Evolutionary conservation across 2,329 filamentous ascomycete species (phyloP), one percentile per base, ranked within the genome.

Genomic region (Beauveria pseudobassiana): DNA sequence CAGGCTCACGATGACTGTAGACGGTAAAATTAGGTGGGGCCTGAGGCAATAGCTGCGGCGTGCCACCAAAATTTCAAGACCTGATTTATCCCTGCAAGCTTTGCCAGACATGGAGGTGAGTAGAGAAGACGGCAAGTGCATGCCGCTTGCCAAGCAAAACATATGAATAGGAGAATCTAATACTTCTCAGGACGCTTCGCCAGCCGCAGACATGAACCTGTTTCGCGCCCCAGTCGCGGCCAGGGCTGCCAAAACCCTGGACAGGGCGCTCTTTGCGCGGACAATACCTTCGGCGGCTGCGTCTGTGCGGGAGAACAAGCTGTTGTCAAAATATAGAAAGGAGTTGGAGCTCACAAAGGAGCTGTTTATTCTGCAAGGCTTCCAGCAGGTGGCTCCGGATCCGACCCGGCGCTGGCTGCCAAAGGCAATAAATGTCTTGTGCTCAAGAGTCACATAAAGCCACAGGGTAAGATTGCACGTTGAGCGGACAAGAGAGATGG

Each of bases 211-310:
- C 52, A 86, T 85, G 82, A 78, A 76, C 65, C 71, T 84, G 56
- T 90, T 96, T 74, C 86, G 87, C 66, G 91, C 92, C 52, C 92
- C 93, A 26, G 80, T 92, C 63, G 72, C 70, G 40, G 88, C 93
- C 68, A 88, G 90, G 73, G 87, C 88, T 63, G 90, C 91, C 78
- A 87, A 87, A 71, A 83, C 84, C 55, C 85, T 99, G 65, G 93
- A 99, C 77, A 87, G 90, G 67, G 82, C 87, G 18, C 87, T 96
- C 65, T 98, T 98, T 78, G 80, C 84, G 58, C 91, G 88, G 73
- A 89, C 82, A 1, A 77, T 96, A 61, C 86, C 88, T 26, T 79
- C 93, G 26, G 84, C 91, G 9, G 93, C 92, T 3, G 93, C 92
- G 7, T 84, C 88, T 43, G 80, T 98, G 50, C 83, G 85, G 65